These are phyloP conservation scores for Starmera amethionina DNA, from an alignment of 805 yeast genomes.

Conservation along the genomic window DNA sequence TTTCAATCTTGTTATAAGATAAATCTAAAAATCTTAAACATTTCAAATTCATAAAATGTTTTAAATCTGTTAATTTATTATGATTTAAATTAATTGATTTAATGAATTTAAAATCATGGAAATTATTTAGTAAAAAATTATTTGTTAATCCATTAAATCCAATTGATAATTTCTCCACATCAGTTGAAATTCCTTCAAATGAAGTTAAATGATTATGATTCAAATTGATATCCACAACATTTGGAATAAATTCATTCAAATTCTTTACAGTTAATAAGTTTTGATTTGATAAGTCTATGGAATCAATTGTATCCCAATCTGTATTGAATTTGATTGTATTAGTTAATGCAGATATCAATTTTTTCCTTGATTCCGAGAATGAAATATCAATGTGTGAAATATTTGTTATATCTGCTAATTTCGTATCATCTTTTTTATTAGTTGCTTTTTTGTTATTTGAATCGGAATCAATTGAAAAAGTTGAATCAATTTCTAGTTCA, in stretches of 20 bases:
- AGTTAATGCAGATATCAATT: conserved; percentile 31
- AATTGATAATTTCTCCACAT: conserved; percentile 5
- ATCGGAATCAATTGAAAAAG: neutral
- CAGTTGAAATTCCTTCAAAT: conserved; percentile 15
- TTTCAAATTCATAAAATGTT: conserved; percentile 16
- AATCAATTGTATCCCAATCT: conserved; percentile 31
- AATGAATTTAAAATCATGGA: conserved; percentile 14
- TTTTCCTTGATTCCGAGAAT: conserved; percentile 33
- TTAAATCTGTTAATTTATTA: conserved; percentile 27
- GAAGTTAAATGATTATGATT: conserved; percentile 9
- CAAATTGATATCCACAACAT: conserved; percentile 8
- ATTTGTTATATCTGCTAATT: conserved; percentile 24
- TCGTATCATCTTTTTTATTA: conserved; percentile 8
- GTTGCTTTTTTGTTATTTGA: conserved; percentile 5
- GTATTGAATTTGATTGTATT: conserved; percentile 24
- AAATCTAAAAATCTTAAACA: conserved; percentile 17
- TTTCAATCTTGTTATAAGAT: conserved; percentile 25
- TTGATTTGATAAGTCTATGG: conserved; percentile 23
- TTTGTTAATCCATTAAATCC: conserved; percentile 12
- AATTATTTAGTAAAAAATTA: conserved; percentile 7
- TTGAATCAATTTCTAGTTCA: neutral
- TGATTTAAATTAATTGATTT: conserved; percentile 25
- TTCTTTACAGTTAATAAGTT: conserved; percentile 29
- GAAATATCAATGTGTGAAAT: conserved; percentile 34
- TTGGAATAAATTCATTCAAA: conserved; percentile 32